These are phyloP conservation scores for Xenosphaeropsis pyriputrescens DNA, from an alignment of 2,329 filamentous ascomycete species.

Conservation along the genomic window DNA sequence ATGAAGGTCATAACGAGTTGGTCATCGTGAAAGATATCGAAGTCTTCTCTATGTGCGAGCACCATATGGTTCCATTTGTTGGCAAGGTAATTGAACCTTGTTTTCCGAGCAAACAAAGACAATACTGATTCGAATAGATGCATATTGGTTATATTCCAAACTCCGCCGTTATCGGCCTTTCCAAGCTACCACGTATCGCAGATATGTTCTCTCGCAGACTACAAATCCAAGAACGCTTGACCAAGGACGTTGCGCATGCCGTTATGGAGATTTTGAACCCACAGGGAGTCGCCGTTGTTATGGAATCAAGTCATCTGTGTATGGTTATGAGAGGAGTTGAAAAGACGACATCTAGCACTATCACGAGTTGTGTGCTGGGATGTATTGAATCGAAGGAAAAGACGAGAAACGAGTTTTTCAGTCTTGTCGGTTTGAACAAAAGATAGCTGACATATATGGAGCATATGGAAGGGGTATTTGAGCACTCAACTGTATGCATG, in stretches of 20 bases:
- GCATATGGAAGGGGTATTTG: conserved; percentile 1
- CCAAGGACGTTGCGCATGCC: conserved; percentile 88
- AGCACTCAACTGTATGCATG: conserved; percentile 4
- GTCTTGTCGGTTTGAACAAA: conserved; percentile 52
- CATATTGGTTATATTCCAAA: conserved; percentile 97
- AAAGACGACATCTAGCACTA: conserved; percentile 75
- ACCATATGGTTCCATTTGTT: conserved; percentile 91
- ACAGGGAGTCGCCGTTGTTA: conserved; percentile 89
- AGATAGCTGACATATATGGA: conserved; percentile 13
- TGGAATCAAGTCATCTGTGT: conserved; percentile 92
- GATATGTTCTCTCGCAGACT: conserved; percentile 92
- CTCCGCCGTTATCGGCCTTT: conserved; percentile 83
- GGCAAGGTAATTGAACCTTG: conserved; percentile 53
- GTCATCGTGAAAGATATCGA: conserved; percentile 98
- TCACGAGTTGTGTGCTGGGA: conserved; percentile 95
- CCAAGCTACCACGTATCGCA: conserved; percentile 87
- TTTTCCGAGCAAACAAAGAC: background rate
- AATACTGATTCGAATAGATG: conserved; percentile 45
- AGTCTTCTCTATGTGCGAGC: conserved; percentile 87
- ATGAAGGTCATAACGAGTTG: conserved; percentile 92
- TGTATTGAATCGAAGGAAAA: conserved; percentile 87
- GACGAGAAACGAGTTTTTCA: conserved; percentile 91
- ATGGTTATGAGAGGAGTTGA: conserved; percentile 99
- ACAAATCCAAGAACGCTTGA: conserved; percentile 92
- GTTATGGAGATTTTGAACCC: conserved; percentile 88